Evolutionary conservation across 495 filamentous ascomycete genomes (phyloP), one percentile per base, ranked within the genome.

Genomic region (Immersiella caudata): DNA sequence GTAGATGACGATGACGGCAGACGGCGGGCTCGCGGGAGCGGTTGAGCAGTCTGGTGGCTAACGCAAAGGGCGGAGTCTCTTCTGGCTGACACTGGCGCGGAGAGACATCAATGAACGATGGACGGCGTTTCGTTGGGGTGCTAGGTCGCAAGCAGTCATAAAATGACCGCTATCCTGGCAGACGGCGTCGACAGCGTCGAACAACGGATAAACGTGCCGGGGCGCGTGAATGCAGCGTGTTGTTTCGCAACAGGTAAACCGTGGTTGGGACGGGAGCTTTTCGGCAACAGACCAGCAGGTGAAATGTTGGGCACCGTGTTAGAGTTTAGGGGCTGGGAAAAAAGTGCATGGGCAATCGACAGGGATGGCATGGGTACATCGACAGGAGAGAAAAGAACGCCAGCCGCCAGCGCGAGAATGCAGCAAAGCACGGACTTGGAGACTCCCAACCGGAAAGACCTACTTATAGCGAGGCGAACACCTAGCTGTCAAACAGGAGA

Each of bases 291-390:
- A 40, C 51, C 61, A 68, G 61, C 64, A 29, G 50, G 60, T 36
- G 52, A 66, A 66, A 58, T 51, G 68, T 70, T 63, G 63, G 68
- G 68, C 51, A 29, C 60, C 51, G 67, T 65, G 64, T 70, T 65
- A 67, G 63, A 70, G 68, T 70, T 70, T 70, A 70, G 68, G 68
- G 68, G 68, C 60, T 63, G 60, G 52, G 56, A 64, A 67, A 65
- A 70, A 67, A 51, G 62, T 70, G 68, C 68, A 66, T 40, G 63
- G 63, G 29, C 59, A 33, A 59, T 59, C 14, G 40, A 46, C 57
- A 35, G 21, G 35, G 40, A 46, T 26, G 61, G 56, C 68, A 70
- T 56, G 68, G 68, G 63, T 66, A 62, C 51, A 54, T 55, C 60
- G 66, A 68, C 35, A 59, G 35, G 46, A 49, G 26, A 60, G 11